Conservation (phyloP, 2,329 filamentous ascomycete species). For the Beauveria scarabaeidicola region DNA sequence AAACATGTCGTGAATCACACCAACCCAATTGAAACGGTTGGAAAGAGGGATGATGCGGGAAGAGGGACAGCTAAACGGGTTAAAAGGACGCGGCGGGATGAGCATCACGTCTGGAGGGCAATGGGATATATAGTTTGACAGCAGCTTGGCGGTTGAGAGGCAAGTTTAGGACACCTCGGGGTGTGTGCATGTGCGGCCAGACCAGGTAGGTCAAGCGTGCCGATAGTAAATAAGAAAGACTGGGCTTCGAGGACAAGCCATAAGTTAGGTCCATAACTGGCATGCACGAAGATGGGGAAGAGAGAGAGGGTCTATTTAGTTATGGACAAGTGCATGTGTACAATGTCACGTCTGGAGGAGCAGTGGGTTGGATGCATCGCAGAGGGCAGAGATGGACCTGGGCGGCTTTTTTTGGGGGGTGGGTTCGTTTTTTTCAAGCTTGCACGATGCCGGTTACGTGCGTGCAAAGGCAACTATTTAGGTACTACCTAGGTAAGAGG, state of each 20-base stretch:
- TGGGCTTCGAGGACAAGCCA: not conserved
- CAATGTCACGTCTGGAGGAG: constrained; percentile 14
- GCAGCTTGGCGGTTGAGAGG: constrained; percentile 1
- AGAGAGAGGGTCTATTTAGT: constrained; percentile 22
- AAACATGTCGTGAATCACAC: not conserved
- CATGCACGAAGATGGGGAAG: constrained; percentile 31
- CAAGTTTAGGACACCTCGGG: not conserved
- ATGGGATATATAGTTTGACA: constrained; percentile 3
- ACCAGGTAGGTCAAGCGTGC: not conserved
- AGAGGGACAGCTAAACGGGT: not conserved
- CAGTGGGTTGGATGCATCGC: constrained; percentile 6
- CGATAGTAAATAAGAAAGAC: not conserved
- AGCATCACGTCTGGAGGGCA: constrained; percentile 7
- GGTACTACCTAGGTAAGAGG: no score
- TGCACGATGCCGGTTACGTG: no score
- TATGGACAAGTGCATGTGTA: constrained; percentile 15
- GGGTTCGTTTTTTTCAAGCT: not conserved
- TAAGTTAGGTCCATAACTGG: constrained; percentile 21
- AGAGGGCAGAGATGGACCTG: not conserved
- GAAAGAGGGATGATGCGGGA: not conserved
- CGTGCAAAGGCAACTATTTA: no score
- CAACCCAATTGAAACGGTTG: not conserved
- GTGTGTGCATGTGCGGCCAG: not conserved
- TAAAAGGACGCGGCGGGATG: not conserved
- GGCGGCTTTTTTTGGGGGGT: not conserved